Evolutionary conservation across 2,329 filamentous ascomycete genomes (phyloP).

Genomic region (Xylariaceae sp.): DNA sequence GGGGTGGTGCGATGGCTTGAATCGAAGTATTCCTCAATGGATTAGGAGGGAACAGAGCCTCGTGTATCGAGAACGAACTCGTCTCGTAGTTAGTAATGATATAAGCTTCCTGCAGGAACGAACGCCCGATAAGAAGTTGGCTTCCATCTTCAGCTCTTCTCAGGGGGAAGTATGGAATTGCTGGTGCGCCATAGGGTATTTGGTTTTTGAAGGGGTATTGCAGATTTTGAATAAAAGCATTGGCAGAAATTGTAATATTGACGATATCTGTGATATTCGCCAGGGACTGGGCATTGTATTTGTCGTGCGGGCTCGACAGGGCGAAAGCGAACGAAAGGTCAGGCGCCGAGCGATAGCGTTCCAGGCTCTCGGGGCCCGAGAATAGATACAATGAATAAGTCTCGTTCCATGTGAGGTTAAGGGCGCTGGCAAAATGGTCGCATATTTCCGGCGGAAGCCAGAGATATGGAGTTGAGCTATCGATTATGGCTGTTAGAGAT

Average conservation of each 20-base stretch:
- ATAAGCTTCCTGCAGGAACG: conserved; percentile 66
- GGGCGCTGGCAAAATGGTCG: conserved; percentile 56
- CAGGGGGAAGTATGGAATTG: conserved; percentile 61
- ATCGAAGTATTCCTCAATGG: conserved; percentile 38
- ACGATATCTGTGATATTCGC: conserved; percentile 46
- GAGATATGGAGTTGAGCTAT: conserved; percentile 59
- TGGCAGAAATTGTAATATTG: conserved; percentile 50
- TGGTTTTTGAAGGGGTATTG: conserved; percentile 45
- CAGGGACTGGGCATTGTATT: conserved; percentile 47
- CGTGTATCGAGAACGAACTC: conserved; percentile 48
- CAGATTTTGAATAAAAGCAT: conserved; percentile 47
- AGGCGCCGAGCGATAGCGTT: conserved; percentile 39
- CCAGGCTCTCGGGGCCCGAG: conserved; percentile 50
- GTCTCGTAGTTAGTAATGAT: conserved; percentile 53
- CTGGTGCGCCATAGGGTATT: conserved; percentile 41
- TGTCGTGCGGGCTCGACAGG: conserved; percentile 51
- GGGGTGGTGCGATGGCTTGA: conserved; percentile 38
- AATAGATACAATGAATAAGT: conserved; percentile 61
- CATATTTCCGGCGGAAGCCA: conserved; percentile 59
- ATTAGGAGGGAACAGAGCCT: conserved; percentile 48
- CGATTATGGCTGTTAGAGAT: conserved; percentile 50
- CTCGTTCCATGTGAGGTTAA: conserved; percentile 62
- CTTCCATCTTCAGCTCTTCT: conserved; percentile 48
- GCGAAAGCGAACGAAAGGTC: conserved; percentile 53
- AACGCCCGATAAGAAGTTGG: conserved; percentile 59